Conservation (phyloP, 805 yeast species). For the Blastobotrys attinorum region DNA sequence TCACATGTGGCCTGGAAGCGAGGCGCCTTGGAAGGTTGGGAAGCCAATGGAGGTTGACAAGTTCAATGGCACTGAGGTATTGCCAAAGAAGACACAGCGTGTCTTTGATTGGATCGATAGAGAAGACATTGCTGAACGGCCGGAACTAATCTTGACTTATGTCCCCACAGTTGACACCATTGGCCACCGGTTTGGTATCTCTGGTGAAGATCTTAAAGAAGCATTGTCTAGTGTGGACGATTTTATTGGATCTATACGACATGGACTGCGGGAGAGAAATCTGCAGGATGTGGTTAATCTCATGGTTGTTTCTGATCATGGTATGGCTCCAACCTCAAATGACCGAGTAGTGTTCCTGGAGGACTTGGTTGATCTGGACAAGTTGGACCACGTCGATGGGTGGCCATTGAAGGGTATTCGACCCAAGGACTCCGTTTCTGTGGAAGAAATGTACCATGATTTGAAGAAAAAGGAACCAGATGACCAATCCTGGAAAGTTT, state of each 20-base stretch:
- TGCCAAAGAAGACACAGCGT: constrained; percentile 49
- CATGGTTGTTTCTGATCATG: constrained; percentile 81
- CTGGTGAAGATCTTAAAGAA: constrained; percentile 47
- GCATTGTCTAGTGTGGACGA: constrained; percentile 60
- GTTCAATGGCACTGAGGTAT: constrained; percentile 56
- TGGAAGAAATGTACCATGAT: constrained; percentile 37
- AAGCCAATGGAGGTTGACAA: constrained; percentile 49
- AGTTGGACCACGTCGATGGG: constrained; percentile 61
- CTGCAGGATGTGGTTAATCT: constrained; percentile 61
- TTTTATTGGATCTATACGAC: constrained; percentile 44
- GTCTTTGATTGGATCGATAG: constrained; percentile 61
- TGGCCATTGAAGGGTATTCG: constrained; percentile 82
- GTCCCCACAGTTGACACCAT: constrained; percentile 76
- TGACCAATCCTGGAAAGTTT: constrained; percentile 37
- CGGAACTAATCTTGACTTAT: constrained; percentile 69
- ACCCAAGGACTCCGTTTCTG: constrained; percentile 37
- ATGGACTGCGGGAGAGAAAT: constrained; percentile 46
- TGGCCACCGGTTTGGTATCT: constrained; percentile 67
- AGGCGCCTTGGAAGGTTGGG: constrained; percentile 47
- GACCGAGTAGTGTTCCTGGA: constrained; percentile 64
- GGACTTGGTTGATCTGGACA: constrained; percentile 49
- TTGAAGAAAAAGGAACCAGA: constrained; percentile 15
- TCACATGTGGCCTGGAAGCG: constrained; percentile 98
- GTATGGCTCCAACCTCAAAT: constrained; percentile 82
- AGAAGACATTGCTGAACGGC: constrained; percentile 43